A percentile compares a stretch with the other conserved stretches of the same genome.
Evolutionary conservation across 2,329 filamentous ascomycete species (phyloP).

Genomic region (Pestalotiopsis fici): DNA sequence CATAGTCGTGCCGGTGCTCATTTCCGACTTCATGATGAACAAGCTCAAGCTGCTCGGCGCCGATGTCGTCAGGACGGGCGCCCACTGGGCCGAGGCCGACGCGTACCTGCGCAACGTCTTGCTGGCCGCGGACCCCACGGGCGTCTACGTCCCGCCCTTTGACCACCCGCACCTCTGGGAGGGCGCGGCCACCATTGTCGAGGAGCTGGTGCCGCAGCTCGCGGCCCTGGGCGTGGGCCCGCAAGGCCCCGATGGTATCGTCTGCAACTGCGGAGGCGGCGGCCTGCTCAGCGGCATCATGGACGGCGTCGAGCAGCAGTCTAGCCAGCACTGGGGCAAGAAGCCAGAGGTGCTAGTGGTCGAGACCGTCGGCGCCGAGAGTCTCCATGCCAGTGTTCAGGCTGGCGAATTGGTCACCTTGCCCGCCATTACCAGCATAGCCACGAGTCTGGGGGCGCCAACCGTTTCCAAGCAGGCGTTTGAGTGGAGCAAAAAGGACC

Average conservation of each 20-base stretch:
- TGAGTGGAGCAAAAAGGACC: conserved; percentile 53
- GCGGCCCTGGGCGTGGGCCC: conserved; percentile 30
- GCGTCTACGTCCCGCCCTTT: conserved; percentile 70
- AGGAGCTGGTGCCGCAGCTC: conserved; percentile 45
- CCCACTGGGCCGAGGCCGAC: conserved; percentile 71
- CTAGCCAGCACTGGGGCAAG: conserved; percentile 28
- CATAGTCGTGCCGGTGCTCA: conserved; percentile 70
- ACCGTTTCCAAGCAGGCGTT: conserved; percentile 70
- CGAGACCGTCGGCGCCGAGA: conserved; percentile 76
- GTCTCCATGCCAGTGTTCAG: conserved; percentile 62
- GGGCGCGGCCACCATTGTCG: conserved; percentile 61
- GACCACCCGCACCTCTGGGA: conserved; percentile 70
- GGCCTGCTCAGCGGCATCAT: conserved; percentile 78
- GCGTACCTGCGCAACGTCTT: conserved; percentile 61
- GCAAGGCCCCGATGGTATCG: conserved; percentile 56
- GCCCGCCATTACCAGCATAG: conserved; percentile 72
- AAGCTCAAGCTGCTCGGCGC: conserved; percentile 71
- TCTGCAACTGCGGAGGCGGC: conserved; percentile 81
- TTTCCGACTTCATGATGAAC: conserved; percentile 68
- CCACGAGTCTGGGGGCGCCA: conserved; percentile 72
- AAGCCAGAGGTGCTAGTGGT: conserved; percentile 65
- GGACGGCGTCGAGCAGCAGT: conserved; percentile 60
- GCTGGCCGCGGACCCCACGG: conserved; percentile 47
- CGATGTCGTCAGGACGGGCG: conserved; percentile 68
- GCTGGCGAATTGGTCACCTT: conserved; percentile 62